phyloP scores from a whole-genome alignment of 2,329 filamentous ascomycete genomes.

The Aspergillus pseudoterreus region DNA sequence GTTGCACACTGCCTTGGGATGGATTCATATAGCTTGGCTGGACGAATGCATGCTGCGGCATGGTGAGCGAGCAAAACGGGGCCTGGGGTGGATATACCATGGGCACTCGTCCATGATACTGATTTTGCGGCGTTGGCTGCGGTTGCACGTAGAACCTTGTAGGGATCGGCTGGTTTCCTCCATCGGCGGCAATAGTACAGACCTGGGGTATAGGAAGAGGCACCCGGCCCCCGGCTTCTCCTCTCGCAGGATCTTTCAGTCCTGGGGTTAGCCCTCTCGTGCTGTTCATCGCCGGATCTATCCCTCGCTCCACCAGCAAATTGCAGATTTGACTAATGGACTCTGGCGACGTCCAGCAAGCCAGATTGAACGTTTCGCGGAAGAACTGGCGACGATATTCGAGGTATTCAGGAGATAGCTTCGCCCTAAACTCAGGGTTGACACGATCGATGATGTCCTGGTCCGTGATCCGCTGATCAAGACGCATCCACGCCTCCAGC shows the following conservation, averaged over 20 bases:
- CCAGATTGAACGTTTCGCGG: constrained; percentile 8
- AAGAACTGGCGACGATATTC: constrained; percentile 13
- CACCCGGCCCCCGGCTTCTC: constrained; percentile 14
- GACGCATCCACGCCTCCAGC: constrained; percentile 23
- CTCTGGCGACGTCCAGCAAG: constrained; percentile 10
- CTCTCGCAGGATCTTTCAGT: constrained; percentile 10
- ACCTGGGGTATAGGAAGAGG: background rate
- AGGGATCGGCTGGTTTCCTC: background rate
- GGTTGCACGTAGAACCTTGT: background rate
- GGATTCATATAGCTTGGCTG: too few species aligned
- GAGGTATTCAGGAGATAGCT: constrained; percentile 5
- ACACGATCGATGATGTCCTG: constrained; percentile 23
- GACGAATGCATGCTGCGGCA: too few species aligned
- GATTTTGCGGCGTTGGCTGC: background rate
- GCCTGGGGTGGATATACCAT: too few species aligned
- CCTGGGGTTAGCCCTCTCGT: constrained; percentile 17
- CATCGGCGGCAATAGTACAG: background rate
- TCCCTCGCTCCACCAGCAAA: background rate
- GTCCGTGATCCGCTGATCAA: constrained; percentile 19
- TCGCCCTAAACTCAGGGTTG: constrained; percentile 8
- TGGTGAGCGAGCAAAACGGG: too few species aligned
- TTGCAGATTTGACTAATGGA: constrained; percentile 7
- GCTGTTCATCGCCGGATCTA: constrained; percentile 10
- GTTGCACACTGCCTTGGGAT: too few species aligned
- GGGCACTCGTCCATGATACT: background rate